Evolutionary conservation across 345 rosid species (phyloP).

Genomic region (Citropsis articulata): DNA sequence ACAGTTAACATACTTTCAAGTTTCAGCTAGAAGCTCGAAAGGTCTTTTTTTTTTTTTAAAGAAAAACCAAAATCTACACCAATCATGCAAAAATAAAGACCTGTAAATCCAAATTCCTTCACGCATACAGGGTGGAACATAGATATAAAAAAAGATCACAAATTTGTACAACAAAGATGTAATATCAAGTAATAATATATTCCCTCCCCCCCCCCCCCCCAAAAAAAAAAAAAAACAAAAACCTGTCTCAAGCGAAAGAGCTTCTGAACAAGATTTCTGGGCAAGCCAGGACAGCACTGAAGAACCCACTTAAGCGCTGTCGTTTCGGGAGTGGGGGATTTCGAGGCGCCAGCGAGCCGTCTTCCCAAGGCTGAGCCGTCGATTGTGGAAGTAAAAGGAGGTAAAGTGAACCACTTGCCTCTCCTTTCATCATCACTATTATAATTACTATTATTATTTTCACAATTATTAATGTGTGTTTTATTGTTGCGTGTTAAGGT

Average conservation of each 20-base stretch:
- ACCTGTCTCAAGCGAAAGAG: slow-evolving; percentile 93
- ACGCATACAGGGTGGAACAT: too few species aligned
- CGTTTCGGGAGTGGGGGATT: slow-evolving; percentile 26
- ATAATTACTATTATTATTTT: slow-evolving; percentile 10
- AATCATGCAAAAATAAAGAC: too few species aligned
- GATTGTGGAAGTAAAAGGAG: slow-evolving; percentile 52
- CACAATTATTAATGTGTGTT: not conserved
- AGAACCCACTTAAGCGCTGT: slow-evolving; percentile 84
- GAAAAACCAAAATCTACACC: too few species aligned
- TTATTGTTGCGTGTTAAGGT: not conserved
- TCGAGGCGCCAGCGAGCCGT: slow-evolving; percentile 29
- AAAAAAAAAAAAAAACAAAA: not conserved
- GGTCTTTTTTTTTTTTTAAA: too few species aligned
- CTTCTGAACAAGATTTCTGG: slow-evolving; percentile 82
- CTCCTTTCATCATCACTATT: not conserved
- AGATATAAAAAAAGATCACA: not conserved
- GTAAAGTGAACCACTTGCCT: slow-evolving; percentile 69
- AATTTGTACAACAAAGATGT: not conserved
- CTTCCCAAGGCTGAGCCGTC: slow-evolving; percentile 48
- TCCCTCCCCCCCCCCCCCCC: too few species aligned
- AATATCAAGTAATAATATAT: not conserved
- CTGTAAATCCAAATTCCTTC: too few species aligned
- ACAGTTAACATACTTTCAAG: not conserved
- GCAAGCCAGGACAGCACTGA: slow-evolving; percentile 78
- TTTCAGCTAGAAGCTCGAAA: too few species aligned